phyloP scores from a whole-genome alignment of 2,329 filamentous ascomycete species.

The Chaetomiaceae sp. region DNA sequence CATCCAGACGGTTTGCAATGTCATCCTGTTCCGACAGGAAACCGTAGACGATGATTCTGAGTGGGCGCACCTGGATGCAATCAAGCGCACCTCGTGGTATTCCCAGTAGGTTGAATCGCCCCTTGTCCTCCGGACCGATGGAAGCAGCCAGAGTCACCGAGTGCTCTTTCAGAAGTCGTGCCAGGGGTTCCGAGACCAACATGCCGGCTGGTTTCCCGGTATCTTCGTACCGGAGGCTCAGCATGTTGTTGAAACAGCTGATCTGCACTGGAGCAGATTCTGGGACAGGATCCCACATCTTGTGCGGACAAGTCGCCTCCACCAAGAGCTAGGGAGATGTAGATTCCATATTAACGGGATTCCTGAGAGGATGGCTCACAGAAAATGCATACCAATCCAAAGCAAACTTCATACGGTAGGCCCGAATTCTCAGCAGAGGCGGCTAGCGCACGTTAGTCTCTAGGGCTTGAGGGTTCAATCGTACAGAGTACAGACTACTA shows the following conservation, averaged over 20 bases:
- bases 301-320: not conserved
- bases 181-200: not conserved
- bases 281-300: not conserved
- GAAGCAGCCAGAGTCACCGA: not conserved
- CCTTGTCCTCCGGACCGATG: not conserved
- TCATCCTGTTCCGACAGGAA: not conserved
- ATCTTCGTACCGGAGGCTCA: not conserved
- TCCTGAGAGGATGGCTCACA: not conserved
- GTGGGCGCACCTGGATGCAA: not conserved
- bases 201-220: not conserved
- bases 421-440: not conserved
- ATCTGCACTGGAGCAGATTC: not conserved
- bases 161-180: not conserved
- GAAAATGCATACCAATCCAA: not conserved
- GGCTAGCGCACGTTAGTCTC: not conserved
- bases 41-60: constrained; percentile 41
- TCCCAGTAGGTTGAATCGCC: not conserved
- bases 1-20: constrained; percentile 39
- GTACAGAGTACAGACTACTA: not conserved
- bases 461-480: not conserved
- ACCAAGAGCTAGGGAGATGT: not conserved
- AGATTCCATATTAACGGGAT: not conserved
- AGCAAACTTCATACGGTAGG: not conserved
- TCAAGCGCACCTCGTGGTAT: not conserved
- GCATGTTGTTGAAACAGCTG: not conserved